Base-by-base conservation (phyloP, 2,329 filamentous ascomycete species). In the Thermoascus crustaceus region DNA sequence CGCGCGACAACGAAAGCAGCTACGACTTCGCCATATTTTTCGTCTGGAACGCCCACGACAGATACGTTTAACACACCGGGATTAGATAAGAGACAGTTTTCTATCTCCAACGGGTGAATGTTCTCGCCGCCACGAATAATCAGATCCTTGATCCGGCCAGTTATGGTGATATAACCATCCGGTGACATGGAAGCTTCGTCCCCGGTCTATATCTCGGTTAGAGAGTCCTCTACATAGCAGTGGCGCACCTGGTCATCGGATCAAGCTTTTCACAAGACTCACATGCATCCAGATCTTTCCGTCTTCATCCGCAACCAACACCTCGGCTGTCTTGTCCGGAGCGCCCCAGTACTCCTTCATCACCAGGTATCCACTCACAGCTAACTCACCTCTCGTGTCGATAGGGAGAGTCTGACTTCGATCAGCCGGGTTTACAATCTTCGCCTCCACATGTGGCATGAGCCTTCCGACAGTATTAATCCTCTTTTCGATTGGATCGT, bases 41-140 rank as follows among this genome's bases (percentile, higher is more conserved):
- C 76, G 57, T 95, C 86, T 0, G 83, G 80, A 1, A 96, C 65
- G 0, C 88, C 91, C 0, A 93, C 84, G 2, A 94, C 85, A 45
- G 80, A 85, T 3, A 78, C 85, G 44, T 95, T 86, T 9, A 71
- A 68, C 0, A 96, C 70, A 3, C 70, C 68, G 2, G 76, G 71
- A 53, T 89, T 80, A 25, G 75, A 75, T 42, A 94, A 78, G 4
- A 96, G 71, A 46, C 79, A 89, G 54, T 93, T 88, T 59, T 98
- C 91, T 3, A 96, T 73, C 59, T 96, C 91, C 4, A 94, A 69
- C 0, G 91, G 91, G 57, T 94, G 85, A 37, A 95, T 94, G 57
- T 98, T 98, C 58, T 96, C 91, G 16, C 91, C 91, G 18, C 85
- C 89, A 17, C 86, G 76, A 55, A 96, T 96, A 49, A 98, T 95